phyloP scores from a whole-genome alignment of 805 yeast species.

The Spathaspora boniae region DNA sequence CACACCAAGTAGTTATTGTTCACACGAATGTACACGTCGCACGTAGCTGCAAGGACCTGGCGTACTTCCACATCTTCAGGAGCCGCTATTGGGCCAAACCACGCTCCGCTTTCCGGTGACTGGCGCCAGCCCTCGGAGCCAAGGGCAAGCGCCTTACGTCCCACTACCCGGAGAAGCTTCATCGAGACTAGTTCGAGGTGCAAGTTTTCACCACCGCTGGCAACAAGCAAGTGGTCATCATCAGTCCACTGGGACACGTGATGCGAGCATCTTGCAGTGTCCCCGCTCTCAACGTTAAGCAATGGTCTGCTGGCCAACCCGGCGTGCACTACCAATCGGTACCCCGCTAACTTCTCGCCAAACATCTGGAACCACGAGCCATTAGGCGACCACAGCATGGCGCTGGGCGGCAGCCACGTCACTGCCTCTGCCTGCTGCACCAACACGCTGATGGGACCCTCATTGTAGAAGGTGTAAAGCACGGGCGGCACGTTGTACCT shows the following conservation, averaged over 20 bases:
- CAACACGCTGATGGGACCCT: slow-evolving; percentile 29
- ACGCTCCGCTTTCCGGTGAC: no score
- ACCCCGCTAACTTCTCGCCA: slow-evolving; percentile 18
- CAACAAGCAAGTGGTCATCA: slow-evolving; percentile 1
- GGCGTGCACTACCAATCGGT: slow-evolving; percentile 5
- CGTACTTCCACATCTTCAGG: no score
- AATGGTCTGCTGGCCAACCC: slow-evolving; percentile 1
- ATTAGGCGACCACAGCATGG: slow-evolving; percentile 27
- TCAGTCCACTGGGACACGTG: slow-evolving; percentile 1
- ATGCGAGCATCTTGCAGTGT: background rate
- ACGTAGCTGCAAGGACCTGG: no score
- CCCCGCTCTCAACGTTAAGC: background rate
- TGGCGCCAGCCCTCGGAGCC: no score
- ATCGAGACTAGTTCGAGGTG: no score
- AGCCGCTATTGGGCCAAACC: no score
- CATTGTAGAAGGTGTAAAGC: slow-evolving; percentile 29
- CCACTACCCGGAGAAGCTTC: no score
- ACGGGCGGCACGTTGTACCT: slow-evolving; percentile 17
- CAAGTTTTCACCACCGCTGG: no score
- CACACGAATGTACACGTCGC: no score
- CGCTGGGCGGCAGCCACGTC: slow-evolving; percentile 12
- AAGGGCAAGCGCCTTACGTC: no score
- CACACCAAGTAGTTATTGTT: no score
- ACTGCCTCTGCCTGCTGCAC: slow-evolving; percentile 20
- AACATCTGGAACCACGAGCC: slow-evolving; percentile 35